Evolutionary conservation across 148 eudicot species (phyloP).

Genomic region (Linanthus parryae): DNA sequence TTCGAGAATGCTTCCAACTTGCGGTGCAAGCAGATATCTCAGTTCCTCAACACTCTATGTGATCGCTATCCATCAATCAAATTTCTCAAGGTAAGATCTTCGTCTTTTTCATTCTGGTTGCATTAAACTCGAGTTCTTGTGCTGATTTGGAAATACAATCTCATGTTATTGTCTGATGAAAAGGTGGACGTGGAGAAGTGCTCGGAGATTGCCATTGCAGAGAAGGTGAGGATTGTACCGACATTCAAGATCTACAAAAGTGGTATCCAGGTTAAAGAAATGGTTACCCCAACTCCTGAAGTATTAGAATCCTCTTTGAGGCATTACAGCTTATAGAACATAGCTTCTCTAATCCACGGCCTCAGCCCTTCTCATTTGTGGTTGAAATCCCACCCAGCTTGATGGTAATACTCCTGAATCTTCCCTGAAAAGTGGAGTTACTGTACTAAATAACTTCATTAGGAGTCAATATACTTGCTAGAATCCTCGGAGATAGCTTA

Average conservation of each 20-base stretch:
- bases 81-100: slow-evolving; percentile 52
- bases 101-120: neutral
- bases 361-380: too few relatives aligned
- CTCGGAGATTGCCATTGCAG: slow-evolving; percentile 46
- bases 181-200: slow-evolving; percentile 70
- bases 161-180: neutral
- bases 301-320: slow-evolving; percentile 73
- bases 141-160: neutral
- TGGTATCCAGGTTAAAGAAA: slow-evolving; percentile 62
- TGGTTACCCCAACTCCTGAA: slow-evolving; percentile 57
- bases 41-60: slow-evolving; percentile 48
- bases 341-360: slow-evolving; percentile 1
- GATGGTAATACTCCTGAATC: too few relatives aligned
- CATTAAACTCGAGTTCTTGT: neutral
- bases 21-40: slow-evolving; percentile 53
- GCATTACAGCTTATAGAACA: slow-evolving; percentile 55
- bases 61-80: slow-evolving; percentile 61
- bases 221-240: slow-evolving; percentile 58
- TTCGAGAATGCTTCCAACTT: slow-evolving; percentile 35
- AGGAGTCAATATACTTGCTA: slow-evolving; percentile 25
- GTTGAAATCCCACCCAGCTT: too few relatives aligned
- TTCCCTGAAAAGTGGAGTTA: slow-evolving; percentile 16
- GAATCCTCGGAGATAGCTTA: too few relatives aligned
- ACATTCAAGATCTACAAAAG: slow-evolving; percentile 76
- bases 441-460: slow-evolving; percentile 29